Percentiles rank a stretch among this genome's conserved stretches.
These are phyloP conservation scores for Echria macrotheca DNA, from an alignment of 495 filamentous ascomycete genomes.

Conservation along the genomic window DNA sequence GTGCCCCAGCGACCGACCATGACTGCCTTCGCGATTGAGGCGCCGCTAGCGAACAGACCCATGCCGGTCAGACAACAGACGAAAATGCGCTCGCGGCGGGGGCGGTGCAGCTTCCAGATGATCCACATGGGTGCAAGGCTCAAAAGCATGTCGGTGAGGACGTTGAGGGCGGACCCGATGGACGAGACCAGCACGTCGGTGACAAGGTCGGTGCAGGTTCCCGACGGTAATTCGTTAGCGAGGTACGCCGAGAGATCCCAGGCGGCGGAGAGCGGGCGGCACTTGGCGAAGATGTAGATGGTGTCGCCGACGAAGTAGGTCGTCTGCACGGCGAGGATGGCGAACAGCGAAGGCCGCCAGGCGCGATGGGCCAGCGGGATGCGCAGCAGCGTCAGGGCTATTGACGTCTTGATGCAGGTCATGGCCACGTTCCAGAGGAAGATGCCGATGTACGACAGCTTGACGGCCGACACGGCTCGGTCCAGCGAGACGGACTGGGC, in stretches of 20 bases:
- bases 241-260: neutral
- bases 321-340: neutral
- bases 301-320: neutral
- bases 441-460: neutral
- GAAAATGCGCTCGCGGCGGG: neutral
- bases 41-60: neutral
- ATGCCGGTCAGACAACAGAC: neutral
- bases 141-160: neutral
- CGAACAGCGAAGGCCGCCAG: neutral
- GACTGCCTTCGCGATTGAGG: slow-evolving; percentile 4
- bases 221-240: neutral
- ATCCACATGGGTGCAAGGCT: neutral
- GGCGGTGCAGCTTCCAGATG: neutral
- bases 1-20: slow-evolving; percentile 5
- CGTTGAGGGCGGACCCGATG: neutral
- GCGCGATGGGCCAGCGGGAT: neutral
- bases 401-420: slow-evolving; percentile 18
- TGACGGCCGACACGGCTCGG: neutral
- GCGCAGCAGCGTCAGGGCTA: slow-evolving; percentile 17
- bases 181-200: neutral
- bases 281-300: neutral
- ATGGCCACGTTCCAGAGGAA: slow-evolving; percentile 8
- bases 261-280: neutral
- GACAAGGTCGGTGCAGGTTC: neutral
- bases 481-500: neutral